These are phyloP conservation scores for Physcomitrellopsis africana DNA, from an alignment of 225 moss, liverwort and hornwort species.

Conservation along the genomic window DNA sequence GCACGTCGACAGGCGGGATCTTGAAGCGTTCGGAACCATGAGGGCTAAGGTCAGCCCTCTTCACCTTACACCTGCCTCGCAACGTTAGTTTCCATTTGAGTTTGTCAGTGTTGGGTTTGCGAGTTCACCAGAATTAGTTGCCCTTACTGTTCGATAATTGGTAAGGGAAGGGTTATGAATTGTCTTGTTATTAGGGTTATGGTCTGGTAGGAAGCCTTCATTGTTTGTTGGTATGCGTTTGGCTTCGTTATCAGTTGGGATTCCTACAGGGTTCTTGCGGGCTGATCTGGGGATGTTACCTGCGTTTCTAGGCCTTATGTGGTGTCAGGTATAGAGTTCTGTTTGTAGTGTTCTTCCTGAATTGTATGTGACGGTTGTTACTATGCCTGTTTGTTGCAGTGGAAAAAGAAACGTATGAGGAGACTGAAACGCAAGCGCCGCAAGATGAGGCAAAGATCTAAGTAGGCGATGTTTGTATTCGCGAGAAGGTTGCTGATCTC, in stretches of 20 bases:
- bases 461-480: conserved; percentile 40
- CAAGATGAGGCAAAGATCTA: conserved; percentile 69
- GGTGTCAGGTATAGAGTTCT: not conserved
- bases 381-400: conserved; percentile 26
- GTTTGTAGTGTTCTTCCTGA: not conserved
- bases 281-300: no score
- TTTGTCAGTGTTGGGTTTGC: not conserved
- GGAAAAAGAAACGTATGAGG: conserved; percentile 75
- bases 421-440: conserved; percentile 67
- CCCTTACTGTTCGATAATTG: no score
- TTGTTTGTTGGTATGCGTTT: no score
- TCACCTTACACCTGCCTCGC: no score
- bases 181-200: no score
- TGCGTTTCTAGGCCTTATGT: not conserved
- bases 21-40: conserved; percentile 27
- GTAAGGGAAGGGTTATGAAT: no score
- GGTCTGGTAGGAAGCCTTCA: no score
- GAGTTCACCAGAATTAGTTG: no score
- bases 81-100: no score
- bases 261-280: no score
- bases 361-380: not conserved
- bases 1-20: no score
- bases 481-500: conserved; percentile 16
- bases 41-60: conserved; percentile 44
- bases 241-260: no score